These are phyloP conservation scores for Colletotrichum tabaci DNA, from an alignment of 2,329 filamentous ascomycete genomes.

Conservation along the genomic window DNA sequence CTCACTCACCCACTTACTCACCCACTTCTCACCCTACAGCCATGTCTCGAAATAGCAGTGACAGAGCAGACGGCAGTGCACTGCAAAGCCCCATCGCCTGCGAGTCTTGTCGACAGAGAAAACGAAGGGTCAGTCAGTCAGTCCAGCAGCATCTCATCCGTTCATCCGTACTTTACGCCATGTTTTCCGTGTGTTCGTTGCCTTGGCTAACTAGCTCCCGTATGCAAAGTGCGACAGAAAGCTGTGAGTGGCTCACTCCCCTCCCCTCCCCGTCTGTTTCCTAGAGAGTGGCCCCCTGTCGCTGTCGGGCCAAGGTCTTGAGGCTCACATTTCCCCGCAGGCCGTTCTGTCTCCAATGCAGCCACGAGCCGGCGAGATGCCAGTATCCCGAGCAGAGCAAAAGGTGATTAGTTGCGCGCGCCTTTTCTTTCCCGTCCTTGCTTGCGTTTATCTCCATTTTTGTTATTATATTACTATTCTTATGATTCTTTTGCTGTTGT, in stretches of 20 bases:
- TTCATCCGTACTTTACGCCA: too few relatives aligned
- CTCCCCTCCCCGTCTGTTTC: not conserved
- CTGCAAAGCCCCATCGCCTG: conserved; percentile 51
- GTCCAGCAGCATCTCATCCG: conserved; percentile 6
- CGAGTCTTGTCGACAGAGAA: conserved; percentile 51
- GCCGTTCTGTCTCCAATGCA: conserved; percentile 51
- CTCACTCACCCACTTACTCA: not conserved
- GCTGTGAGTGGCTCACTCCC: conserved; percentile 21
- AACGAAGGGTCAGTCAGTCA: conserved; percentile 48
- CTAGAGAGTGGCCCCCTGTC: not conserved
- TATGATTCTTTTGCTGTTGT: too few relatives aligned
- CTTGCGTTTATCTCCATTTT: too few relatives aligned
- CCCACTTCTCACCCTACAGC: too few relatives aligned
- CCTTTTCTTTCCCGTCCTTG: not conserved
- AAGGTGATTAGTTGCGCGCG: conserved; percentile 40
- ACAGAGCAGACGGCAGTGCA: conserved; percentile 5
- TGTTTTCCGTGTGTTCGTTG: not conserved
- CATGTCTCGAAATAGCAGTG: conserved; percentile 28
- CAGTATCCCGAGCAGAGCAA: conserved; percentile 55
- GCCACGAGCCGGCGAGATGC: conserved; percentile 49
- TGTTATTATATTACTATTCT: too few relatives aligned
- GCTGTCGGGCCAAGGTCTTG: conserved; percentile 25
- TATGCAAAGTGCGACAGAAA: conserved; percentile 37
- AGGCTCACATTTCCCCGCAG: conserved; percentile 39
- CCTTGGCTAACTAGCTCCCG: not conserved